Evolutionary conservation across 441 rosid species (phyloP).

Genomic region (Gossypium armourianum): DNA sequence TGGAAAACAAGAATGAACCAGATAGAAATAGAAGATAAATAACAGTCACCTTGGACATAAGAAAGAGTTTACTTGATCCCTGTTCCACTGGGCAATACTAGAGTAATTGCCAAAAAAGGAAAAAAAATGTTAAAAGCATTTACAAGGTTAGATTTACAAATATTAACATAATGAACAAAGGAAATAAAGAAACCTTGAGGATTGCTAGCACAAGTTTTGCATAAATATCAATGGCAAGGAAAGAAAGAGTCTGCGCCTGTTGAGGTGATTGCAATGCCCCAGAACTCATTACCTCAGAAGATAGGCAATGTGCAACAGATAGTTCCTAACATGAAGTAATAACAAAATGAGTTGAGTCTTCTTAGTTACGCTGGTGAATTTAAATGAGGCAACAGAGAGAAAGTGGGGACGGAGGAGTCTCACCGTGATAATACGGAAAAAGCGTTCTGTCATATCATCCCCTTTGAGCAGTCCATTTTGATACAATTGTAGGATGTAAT

Average conservation of each 20-base stretch:
- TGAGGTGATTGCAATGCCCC: slow-evolving; percentile 50
- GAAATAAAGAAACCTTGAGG: slow-evolving; percentile 46
- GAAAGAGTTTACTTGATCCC: slow-evolving; percentile 55
- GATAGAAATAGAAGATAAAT: background rate
- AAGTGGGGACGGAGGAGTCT: background rate
- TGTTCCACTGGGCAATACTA: slow-evolving; percentile 58
- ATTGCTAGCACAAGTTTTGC: slow-evolving; percentile 69
- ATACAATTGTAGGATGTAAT: slow-evolving; percentile 59
- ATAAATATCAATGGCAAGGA: slow-evolving; percentile 77
- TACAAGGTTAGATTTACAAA: slow-evolving; percentile 12
- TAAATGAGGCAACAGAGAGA: background rate
- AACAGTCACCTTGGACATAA: slow-evolving; percentile 55
- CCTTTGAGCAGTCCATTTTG: slow-evolving; percentile 72
- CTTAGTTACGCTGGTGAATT: slow-evolving; percentile 1
- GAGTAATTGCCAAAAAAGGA: background rate
- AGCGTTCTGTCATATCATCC: slow-evolving; percentile 74
- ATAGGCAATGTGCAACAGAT: slow-evolving; percentile 75
- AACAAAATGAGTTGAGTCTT: slow-evolving; percentile 11
- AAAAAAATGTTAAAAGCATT: background rate
- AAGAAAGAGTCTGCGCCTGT: slow-evolving; percentile 63
- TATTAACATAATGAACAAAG: background rate
- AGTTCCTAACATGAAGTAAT: slow-evolving; percentile 43
- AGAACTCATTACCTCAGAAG: slow-evolving; percentile 59
- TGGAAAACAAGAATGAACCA: background rate
- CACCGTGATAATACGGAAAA: slow-evolving; percentile 72